Conservation (phyloP, 805 yeast genomes). For the Pichia insulana region DNA sequence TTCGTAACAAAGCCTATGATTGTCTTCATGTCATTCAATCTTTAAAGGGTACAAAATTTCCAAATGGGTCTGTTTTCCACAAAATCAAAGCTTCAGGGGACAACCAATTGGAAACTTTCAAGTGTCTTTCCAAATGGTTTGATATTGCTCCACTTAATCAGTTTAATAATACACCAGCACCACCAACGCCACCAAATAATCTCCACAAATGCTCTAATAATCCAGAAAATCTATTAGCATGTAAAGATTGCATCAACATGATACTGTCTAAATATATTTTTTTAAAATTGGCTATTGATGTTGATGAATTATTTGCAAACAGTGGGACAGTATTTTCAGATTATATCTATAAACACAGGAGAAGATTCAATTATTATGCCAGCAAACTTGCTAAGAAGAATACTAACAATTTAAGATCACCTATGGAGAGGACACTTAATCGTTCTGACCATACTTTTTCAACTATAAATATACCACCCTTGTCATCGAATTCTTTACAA, state of each 20-base stretch:
- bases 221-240: slow-evolving; percentile 27
- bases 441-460: background rate
- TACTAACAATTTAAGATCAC: slow-evolving; percentile 1
- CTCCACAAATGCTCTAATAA: slow-evolving; percentile 16
- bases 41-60: slow-evolving; percentile 21
- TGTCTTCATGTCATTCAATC: slow-evolving; percentile 5
- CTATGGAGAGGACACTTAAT: background rate
- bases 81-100: slow-evolving; percentile 20
- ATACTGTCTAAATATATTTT: slow-evolving; percentile 23
- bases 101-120: slow-evolving; percentile 20
- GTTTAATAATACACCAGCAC: slow-evolving; percentile 25
- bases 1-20: slow-evolving; percentile 11
- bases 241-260: slow-evolving; percentile 24
- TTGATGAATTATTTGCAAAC: slow-evolving; percentile 18
- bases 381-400: slow-evolving; percentile 1
- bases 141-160: slow-evolving; percentile 30
- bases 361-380: slow-evolving; percentile 15
- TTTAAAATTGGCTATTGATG: slow-evolving; percentile 23
- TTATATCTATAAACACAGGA: slow-evolving; percentile 24
- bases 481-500: no score
- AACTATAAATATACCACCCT: no score
- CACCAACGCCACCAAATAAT: slow-evolving; percentile 28
- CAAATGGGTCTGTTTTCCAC: slow-evolving; percentile 24
- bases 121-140: slow-evolving; percentile 28
- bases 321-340: slow-evolving; percentile 16